Evolutionary conservation across 2,329 filamentous ascomycete species (phyloP).

Genomic region (Nakataea oryzae): DNA sequence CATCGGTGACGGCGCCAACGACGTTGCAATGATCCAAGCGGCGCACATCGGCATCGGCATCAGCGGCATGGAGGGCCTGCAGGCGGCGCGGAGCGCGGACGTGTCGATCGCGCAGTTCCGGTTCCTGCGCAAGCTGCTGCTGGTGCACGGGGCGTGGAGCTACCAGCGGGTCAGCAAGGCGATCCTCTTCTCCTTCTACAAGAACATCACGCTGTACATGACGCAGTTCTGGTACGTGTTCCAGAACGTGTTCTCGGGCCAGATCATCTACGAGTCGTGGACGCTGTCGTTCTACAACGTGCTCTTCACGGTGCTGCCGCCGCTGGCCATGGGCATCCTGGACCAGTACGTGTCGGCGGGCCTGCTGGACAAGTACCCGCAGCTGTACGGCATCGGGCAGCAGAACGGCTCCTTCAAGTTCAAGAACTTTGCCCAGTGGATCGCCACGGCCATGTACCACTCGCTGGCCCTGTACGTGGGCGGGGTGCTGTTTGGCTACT

Average conservation of each 20-base stretch:
- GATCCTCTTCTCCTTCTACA: constrained; percentile 98
- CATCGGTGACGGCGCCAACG: constrained; percentile 95
- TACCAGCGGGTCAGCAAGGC: constrained; percentile 96
- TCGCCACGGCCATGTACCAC: constrained; percentile 90
- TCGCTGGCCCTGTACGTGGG: constrained; percentile 87
- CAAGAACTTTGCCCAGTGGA: constrained; percentile 88
- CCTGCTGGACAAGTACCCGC: constrained; percentile 87
- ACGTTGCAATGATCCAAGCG: constrained; percentile 99
- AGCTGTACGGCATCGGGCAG: constrained; percentile 88
- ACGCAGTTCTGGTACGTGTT: constrained; percentile 99
- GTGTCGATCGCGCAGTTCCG: constrained; percentile 94
- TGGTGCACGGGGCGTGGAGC: constrained; percentile 95
- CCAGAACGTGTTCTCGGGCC: constrained; percentile 94
- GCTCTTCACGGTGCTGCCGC: constrained; percentile 89
- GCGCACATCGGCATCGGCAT: constrained; percentile 97
- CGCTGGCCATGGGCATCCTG: constrained; percentile 88
- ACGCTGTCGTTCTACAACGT: constrained; percentile 99
- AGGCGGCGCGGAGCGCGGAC: constrained; percentile 91
- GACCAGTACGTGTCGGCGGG: constrained; percentile 96
- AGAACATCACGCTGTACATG: constrained; percentile 97
- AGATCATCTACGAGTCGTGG: constrained; percentile 99
- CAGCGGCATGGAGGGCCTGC: constrained; percentile 90
- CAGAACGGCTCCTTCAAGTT: constrained; percentile 88
- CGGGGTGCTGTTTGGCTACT: constrained; percentile 69
- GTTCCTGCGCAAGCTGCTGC: constrained; percentile 81